phyloP scores from a whole-genome alignment of 345 rosid genomes.

The Kandelia obovata region DNA sequence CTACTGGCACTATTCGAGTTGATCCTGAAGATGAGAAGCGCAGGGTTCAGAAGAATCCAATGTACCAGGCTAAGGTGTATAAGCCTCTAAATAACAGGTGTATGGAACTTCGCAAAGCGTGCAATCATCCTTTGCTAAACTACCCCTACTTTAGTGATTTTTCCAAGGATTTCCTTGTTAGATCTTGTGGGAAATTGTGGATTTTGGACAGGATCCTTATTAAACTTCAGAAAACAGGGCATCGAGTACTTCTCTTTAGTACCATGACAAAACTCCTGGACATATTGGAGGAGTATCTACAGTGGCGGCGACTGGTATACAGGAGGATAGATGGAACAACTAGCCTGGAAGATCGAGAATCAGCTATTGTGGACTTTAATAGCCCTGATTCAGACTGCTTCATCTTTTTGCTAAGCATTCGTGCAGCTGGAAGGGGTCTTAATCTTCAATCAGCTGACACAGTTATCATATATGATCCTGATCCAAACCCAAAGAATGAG shows the following conservation, averaged over 20 bases:
- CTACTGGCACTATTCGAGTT: constrained; percentile 92
- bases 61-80: constrained; percentile 72
- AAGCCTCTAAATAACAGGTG: constrained; percentile 87
- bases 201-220: constrained; percentile 87
- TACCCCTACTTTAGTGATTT: constrained; percentile 86
- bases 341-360: constrained; percentile 98
- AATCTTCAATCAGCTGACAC: constrained; percentile 99
- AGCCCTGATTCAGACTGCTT: constrained; percentile 82
- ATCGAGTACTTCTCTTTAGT: constrained; percentile 94
- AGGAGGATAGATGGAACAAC: constrained; percentile 99
- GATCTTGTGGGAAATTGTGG: constrained; percentile 98
- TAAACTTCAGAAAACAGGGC: constrained; percentile 92
- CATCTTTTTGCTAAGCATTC: constrained; percentile 93
- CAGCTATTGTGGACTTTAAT: constrained; percentile 96
- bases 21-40: constrained; percentile 93
- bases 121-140: constrained; percentile 98
- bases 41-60: constrained; percentile 69
- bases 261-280: constrained; percentile 99
- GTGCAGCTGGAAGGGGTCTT: constrained; percentile 99
- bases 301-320: constrained; percentile 84
- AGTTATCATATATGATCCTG: constrained; percentile 97
- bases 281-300: constrained; percentile 96
- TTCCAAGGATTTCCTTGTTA: constrained; percentile 87
- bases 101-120: constrained; percentile 96
- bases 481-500: constrained; percentile 99